A percentile compares a stretch with the other conserved stretches of the same genome.
These are phyloP conservation scores for Penicillium digitatum DNA, from an alignment of 2,329 filamentous ascomycete genomes.

Conservation along the genomic window DNA sequence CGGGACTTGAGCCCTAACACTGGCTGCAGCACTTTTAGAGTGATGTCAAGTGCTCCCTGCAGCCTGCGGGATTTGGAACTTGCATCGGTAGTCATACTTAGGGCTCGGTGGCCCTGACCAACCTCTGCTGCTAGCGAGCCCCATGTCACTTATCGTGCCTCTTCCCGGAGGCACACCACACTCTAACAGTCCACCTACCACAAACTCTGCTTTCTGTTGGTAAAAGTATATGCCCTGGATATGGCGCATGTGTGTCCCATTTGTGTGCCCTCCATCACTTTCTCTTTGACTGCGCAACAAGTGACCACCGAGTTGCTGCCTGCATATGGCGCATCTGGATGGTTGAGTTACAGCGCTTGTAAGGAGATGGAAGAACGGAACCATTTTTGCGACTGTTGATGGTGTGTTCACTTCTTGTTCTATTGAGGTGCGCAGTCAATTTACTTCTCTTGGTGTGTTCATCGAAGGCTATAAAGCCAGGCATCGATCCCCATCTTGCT, in stretches of 20 bases:
- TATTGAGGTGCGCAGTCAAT: slow-evolving; percentile 17
- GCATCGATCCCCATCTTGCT: slow-evolving; percentile 7
- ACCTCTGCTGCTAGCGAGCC: slow-evolving; percentile 2
- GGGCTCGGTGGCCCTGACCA: slow-evolving; percentile 3
- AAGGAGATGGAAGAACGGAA: slow-evolving; percentile 2
- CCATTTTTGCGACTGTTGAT: neutral
- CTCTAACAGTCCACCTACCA: slow-evolving; percentile 29
- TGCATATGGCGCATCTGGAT: slow-evolving; percentile 20
- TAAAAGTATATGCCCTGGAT: slow-evolving; percentile 16
- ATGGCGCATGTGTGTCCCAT: slow-evolving; percentile 11
- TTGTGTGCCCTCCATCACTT: slow-evolving; percentile 18
- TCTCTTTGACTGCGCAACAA: slow-evolving; percentile 13
- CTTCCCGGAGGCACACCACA: slow-evolving; percentile 15
- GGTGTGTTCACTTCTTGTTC: slow-evolving; percentile 16
- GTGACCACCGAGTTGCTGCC: slow-evolving; percentile 3
- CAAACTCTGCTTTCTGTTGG: slow-evolving; percentile 27
- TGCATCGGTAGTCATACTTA: slow-evolving; percentile 7
- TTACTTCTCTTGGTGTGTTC: slow-evolving; percentile 16
- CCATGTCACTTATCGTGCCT: neutral
- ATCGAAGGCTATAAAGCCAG: slow-evolving; percentile 21
- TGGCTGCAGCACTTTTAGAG: slow-evolving; percentile 4
- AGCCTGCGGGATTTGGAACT: slow-evolving; percentile 6
- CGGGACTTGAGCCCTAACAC: slow-evolving; percentile 1
- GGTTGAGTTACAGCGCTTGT: slow-evolving; percentile 9
- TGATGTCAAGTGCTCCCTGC: slow-evolving; percentile 15